These are phyloP conservation scores for Diophrys sp. DNA, from an alignment of 73 alveolate genomes.

Conservation along the genomic window DNA sequence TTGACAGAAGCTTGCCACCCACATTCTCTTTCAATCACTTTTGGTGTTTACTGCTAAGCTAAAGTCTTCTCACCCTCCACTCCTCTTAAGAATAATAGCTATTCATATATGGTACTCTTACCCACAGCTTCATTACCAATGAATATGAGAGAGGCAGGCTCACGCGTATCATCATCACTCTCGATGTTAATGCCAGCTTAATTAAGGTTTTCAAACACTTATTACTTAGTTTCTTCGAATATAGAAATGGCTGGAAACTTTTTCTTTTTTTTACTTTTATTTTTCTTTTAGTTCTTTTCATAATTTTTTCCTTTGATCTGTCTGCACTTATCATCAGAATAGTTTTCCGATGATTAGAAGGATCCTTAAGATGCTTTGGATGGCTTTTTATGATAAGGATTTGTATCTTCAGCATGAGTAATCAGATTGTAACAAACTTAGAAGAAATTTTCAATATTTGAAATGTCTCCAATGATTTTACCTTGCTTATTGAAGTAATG, in stretches of 20 bases:
- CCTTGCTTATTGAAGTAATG: not conserved
- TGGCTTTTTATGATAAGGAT: not conserved
- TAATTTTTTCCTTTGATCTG: not conserved
- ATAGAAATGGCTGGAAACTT: slow-evolving; percentile 43
- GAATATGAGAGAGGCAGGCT: slow-evolving; percentile 91
- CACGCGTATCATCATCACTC: slow-evolving; percentile 89
- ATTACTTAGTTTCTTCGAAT: too few species aligned
- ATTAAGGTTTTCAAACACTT: slow-evolving; percentile 49
- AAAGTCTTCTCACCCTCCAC: slow-evolving; percentile 93
- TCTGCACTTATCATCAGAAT: not conserved
- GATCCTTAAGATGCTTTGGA: not conserved
- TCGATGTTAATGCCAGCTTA: slow-evolving; percentile 71
- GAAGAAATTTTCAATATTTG: not conserved
- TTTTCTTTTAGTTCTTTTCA: slow-evolving; percentile 19
- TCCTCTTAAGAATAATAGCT: slow-evolving; percentile 81
- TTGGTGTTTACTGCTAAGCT: slow-evolving; percentile 95
- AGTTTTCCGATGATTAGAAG: not conserved
- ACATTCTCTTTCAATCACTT: slow-evolving; percentile 90
- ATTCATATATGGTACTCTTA: slow-evolving; percentile 96
- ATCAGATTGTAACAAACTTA: not conserved
- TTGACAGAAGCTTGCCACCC: slow-evolving; percentile 99
- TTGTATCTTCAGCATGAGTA: not conserved
- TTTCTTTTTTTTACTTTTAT: slow-evolving; percentile 49
- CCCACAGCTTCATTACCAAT: slow-evolving; percentile 99
- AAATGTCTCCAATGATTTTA: not conserved